These are phyloP conservation scores for Solanum rostratum DNA, from an alignment of 257 asterid genomes.

Conservation along the genomic window DNA sequence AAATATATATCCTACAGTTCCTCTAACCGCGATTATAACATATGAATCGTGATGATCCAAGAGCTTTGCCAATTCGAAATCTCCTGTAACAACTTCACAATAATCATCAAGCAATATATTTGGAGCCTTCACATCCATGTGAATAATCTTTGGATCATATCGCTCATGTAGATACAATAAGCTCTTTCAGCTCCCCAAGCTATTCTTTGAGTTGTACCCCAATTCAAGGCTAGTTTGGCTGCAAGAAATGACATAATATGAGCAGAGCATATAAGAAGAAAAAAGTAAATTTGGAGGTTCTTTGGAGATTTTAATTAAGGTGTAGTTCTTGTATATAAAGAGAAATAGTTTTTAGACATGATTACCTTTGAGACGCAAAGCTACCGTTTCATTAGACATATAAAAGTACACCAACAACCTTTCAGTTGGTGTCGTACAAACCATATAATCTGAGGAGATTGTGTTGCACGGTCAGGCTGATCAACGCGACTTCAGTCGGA, in stretches of 20 bases:
- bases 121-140: constrained; percentile 94
- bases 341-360: neutral
- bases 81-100: constrained; percentile 91
- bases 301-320: too few species aligned
- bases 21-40: constrained; percentile 92
- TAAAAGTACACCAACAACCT: constrained; percentile 83
- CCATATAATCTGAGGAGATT: constrained; percentile 83
- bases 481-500: constrained; percentile 89
- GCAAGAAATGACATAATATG: neutral
- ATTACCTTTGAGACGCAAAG: constrained; percentile 78
- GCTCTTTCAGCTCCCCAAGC: constrained; percentile 84
- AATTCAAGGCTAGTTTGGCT: constrained; percentile 79
- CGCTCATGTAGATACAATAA: constrained; percentile 83
- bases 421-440: constrained; percentile 59
- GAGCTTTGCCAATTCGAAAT: constrained; percentile 93
- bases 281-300: too few species aligned
- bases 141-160: constrained; percentile 92
- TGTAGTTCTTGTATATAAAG: neutral
- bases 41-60: constrained; percentile 84
- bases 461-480: constrained; percentile 86
- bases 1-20: constrained; percentile 91
- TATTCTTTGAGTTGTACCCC: constrained; percentile 74
- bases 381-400: constrained; percentile 95
- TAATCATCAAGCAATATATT: constrained; percentile 79
- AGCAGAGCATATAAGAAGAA: neutral